Base-by-base conservation (phyloP, 2,329 filamentous ascomycete species). In the Sporothrix brunneoviolacea region DNA sequence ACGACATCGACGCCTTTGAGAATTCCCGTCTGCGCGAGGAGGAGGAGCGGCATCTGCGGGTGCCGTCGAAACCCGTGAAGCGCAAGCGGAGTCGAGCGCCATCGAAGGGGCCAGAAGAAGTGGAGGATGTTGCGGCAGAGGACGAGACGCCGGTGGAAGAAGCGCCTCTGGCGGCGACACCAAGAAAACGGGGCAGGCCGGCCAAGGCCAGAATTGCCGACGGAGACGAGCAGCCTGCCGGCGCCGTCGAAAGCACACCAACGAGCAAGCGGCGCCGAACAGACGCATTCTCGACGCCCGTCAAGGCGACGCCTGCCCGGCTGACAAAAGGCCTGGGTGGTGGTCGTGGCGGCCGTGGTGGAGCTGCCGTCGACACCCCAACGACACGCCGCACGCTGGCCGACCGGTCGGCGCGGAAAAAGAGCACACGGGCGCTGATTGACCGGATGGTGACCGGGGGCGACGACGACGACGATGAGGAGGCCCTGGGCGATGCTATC, bases 361-460 rank as follows among this genome's bases (percentile, higher is more conserved):
- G 41, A 16, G 36, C 5, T 18, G 36, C 3, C 24, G 48, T 5
- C 13, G 24, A 62, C 32, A 88, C 84, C 1, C 84, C 87, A 0
- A 78, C 79, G 33, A 51, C 53, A 19, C 77, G 82, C 57, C 74
- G 77, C 37, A 80, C 77, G 55, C 86, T 88, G 56, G 86, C 86
- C 18, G 89, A 96, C 67, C 82, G 86, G 43, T 96, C 91, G 5
- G 91, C 91, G 2, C 82, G 86, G 60, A 83, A 83, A 61, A 96
- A 95, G 73, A 95, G 88, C 64, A 86, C 86, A 19, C 77, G 83
- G 46, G 80, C 82, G 4, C 70, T 96, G 46, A 83, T 94, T 33
- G 82, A 91, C 61, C 82, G 83, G 38, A 82, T 83, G 7, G 73
- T 86, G 10, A 75, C 77, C 18, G 82, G 78, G 16, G 77, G 73